Evolutionary conservation across 805 yeast species (phyloP).

Genomic region (Monosporozyma aerobia): DNA sequence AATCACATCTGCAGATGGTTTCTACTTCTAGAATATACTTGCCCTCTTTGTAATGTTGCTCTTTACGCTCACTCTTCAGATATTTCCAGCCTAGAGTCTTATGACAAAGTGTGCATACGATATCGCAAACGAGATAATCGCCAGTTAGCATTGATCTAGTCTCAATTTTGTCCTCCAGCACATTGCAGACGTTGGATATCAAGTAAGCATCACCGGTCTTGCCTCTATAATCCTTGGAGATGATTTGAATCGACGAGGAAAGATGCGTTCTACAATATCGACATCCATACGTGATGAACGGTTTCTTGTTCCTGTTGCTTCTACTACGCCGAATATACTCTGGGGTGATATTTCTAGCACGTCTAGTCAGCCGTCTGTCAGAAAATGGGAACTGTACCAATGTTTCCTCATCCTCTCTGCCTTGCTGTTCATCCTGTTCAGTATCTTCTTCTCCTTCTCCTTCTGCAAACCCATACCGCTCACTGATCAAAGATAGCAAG

Average conservation of each 20-base stretch:
- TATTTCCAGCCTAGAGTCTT: conserved; percentile 57
- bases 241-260: conserved; percentile 24
- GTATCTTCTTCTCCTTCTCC: not conserved
- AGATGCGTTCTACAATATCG: conserved; percentile 26
- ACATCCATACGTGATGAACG: conserved; percentile 27
- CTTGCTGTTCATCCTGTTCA: not conserved
- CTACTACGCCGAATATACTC: not conserved
- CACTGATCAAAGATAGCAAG: not conserved
- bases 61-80: conserved; percentile 35
- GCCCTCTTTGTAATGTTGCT: conserved; percentile 53
- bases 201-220: conserved; percentile 49
- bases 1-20: conserved; percentile 20
- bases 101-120: conserved; percentile 47
- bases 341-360: not conserved
- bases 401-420: not conserved
- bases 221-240: conserved; percentile 43
- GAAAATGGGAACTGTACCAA: not conserved
- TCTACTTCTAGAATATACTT: conserved; percentile 43
- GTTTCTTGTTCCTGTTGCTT: not conserved
- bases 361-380: not conserved
- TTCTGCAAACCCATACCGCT: not conserved
- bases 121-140: conserved; percentile 45
- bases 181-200: conserved; percentile 42
- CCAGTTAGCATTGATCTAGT: conserved; percentile 53
- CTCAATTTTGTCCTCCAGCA: conserved; percentile 30